phyloP scores from a whole-genome alignment of 768 basidiomycete species.

The Rhizopogon rudus region DNA sequence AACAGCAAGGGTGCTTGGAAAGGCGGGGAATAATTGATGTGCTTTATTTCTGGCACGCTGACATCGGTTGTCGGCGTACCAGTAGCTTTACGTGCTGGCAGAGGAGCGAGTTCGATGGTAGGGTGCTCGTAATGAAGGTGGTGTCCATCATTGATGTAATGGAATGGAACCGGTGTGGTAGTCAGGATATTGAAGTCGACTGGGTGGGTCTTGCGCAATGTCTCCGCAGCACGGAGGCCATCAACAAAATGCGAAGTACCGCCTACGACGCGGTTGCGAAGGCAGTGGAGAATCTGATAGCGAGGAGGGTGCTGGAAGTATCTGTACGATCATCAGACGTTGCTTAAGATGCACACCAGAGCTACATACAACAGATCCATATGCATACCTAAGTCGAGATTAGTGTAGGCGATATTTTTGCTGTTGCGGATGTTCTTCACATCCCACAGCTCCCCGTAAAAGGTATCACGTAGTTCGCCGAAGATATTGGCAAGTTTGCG shows the following conservation, averaged over 20 bases:
- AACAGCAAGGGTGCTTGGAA: conserved; percentile 82
- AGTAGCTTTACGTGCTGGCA: conserved; percentile 11
- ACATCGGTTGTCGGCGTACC: background rate
- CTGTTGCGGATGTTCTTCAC: conserved; percentile 72
- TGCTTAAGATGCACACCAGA: background rate
- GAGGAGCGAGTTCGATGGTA: conserved; percentile 57
- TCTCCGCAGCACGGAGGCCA: conserved; percentile 56
- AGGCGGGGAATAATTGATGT: conserved; percentile 91
- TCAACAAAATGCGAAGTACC: conserved; percentile 89
- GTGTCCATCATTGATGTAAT: conserved; percentile 89
- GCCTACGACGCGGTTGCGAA: conserved; percentile 79
- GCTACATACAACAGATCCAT: conserved; percentile 83
- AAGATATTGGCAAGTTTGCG: conserved; percentile 60
- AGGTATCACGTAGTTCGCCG: conserved; percentile 77
- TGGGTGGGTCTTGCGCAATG: conserved; percentile 43
- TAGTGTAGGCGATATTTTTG: conserved; percentile 93
- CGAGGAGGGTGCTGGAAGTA: conserved; percentile 91
- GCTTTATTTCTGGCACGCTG: conserved; percentile 35
- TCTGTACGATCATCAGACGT: conserved; percentile 33
- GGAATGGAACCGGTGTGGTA: conserved; percentile 69
- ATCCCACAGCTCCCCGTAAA: conserved; percentile 89
- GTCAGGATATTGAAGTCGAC: conserved; percentile 55
- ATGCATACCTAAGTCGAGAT: conserved; percentile 82
- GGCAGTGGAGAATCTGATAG: conserved; percentile 88
- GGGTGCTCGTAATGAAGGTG: conserved; percentile 70